Conservation (phyloP, 2,329 filamentous ascomycete genomes). For the Acrocalymma vagum region DNA sequence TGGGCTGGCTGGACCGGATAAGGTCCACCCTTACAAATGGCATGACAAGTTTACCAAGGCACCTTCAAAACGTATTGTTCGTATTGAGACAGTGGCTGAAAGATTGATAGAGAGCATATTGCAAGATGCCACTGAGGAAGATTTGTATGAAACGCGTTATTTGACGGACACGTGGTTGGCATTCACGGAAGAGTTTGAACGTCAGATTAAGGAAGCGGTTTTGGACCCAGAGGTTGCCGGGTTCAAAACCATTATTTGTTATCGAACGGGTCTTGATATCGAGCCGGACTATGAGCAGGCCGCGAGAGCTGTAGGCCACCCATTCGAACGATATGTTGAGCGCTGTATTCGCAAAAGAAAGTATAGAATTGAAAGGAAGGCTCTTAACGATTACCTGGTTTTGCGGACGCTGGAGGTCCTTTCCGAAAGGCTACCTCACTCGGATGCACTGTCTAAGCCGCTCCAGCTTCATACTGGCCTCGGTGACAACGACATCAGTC, state of each 20-base stretch:
- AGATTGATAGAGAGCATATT: constrained; percentile 64
- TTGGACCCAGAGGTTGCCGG: constrained; percentile 74
- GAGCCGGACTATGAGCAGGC: constrained; percentile 54
- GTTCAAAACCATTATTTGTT: constrained; percentile 87
- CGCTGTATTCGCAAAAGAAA: constrained; percentile 47
- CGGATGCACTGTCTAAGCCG: constrained; percentile 66
- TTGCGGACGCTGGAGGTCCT: constrained; percentile 70
- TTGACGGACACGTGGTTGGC: constrained; percentile 49
- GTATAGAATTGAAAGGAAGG: constrained; percentile 67
- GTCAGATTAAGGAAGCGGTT: constrained; percentile 65
- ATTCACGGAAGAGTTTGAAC: constrained; percentile 61
- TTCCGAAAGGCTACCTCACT: constrained; percentile 42
- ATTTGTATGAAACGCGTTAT: constrained; percentile 41
- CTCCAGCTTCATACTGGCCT: constrained; percentile 86
- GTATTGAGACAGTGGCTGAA: constrained; percentile 77
- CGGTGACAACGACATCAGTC: constrained; percentile 79
- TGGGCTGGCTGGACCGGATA: constrained; percentile 65
- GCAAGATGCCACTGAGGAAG: constrained; percentile 46
- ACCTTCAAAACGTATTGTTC: constrained; percentile 75
- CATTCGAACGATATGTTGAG: constrained; percentile 53
- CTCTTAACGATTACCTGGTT: constrained; percentile 75
- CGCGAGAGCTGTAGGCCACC: constrained; percentile 40
- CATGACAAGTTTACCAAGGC: constrained; percentile 68
- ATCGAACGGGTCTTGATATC: constrained; percentile 74
- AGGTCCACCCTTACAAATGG: constrained; percentile 67